A percentile compares a stretch with the other conserved stretches of the same genome.
These are phyloP conservation scores for Talaromyces funiculosus DNA, from an alignment of 2,329 filamentous ascomycete species.

Conservation along the genomic window DNA sequence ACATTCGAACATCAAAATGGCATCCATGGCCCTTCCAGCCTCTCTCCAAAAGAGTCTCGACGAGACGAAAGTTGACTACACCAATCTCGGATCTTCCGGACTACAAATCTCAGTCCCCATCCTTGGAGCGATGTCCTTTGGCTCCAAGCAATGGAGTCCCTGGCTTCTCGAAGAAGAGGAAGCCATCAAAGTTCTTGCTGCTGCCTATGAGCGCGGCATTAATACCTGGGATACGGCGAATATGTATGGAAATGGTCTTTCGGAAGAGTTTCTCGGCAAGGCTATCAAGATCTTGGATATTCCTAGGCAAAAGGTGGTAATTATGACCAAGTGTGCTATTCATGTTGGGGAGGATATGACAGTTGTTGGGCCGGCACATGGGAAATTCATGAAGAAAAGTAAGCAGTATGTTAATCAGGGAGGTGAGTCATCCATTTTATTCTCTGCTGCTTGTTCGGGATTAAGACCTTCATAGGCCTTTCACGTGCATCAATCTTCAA, in stretches of 20 bases:
- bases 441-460: not conserved
- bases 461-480: constrained; percentile 27
- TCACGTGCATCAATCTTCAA: constrained; percentile 48
- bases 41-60: constrained; percentile 8
- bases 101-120: constrained; percentile 22
- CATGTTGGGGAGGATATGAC: constrained; percentile 22
- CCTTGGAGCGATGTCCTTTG: constrained; percentile 16
- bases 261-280: constrained; percentile 58
- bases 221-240: constrained; percentile 28
- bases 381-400: constrained; percentile 35
- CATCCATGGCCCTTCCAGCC: not conserved
- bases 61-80: constrained; percentile 12
- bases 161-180: constrained; percentile 1
- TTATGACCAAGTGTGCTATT: constrained; percentile 50
- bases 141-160: not conserved
- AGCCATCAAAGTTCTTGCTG: constrained; percentile 18
- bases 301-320: constrained; percentile 51
- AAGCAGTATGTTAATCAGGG: constrained; percentile 47
- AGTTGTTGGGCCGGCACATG: constrained; percentile 25
- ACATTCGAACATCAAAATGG: not conserved
- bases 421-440: not conserved
- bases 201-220: constrained; percentile 23
- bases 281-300: constrained; percentile 56
- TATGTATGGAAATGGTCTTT: constrained; percentile 48
- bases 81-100: constrained; percentile 19